Evolutionary conservation across 495 filamentous ascomycete genomes (phyloP), one percentile per base, ranked within the genome.

Genomic region (Hypomontagnella submonticulosa): DNA sequence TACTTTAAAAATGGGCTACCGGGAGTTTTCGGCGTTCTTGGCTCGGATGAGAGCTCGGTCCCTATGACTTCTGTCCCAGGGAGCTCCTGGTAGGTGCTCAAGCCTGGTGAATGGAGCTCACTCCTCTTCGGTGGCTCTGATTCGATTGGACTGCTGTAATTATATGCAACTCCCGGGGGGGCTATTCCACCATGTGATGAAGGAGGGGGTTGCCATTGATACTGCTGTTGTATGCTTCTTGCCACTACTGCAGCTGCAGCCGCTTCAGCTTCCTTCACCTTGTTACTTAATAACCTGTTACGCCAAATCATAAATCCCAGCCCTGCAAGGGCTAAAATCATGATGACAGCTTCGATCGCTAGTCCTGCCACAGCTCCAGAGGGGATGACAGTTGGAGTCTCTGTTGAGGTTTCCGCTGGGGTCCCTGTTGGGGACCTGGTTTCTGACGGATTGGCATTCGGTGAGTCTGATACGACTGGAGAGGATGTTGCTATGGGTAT

Each of bases 241-340:
- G 51, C 52, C 9, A 46, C 51, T 2, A 23, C 34, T 12, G 30
- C 5, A 19, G 56, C 51, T 51, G 43, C 5, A 19, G 56, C 51
- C 44, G 43, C 57, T 57, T 57, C 49, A 3, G 53, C 55, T 23
- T 66, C 49, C 32, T 56, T 46, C 33, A 63, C 30, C 33, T 58
- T 62, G 32, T 36, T 36, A 5, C 36, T 54, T 33, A 67, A 41
- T 9, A 48, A 1, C 15, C 40, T 63, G 10, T 54, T 67, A 2
- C 58, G 57, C 64, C 64, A 63, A 5, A 67, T 20, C 36, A 67
- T 36, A 11, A 63, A 63, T 4, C 46, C 58, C 3, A 58, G 27
- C 9, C 47, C 58, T n/a, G 33, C 36, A 8, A 67, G 19, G 13
- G 52, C 4, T 7, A 63, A 19, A 0, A 20, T 52, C 19, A 67